These are phyloP conservation scores for Uronychia setigera DNA, from an alignment of 73 alveolate genomes.

Conservation along the genomic window DNA sequence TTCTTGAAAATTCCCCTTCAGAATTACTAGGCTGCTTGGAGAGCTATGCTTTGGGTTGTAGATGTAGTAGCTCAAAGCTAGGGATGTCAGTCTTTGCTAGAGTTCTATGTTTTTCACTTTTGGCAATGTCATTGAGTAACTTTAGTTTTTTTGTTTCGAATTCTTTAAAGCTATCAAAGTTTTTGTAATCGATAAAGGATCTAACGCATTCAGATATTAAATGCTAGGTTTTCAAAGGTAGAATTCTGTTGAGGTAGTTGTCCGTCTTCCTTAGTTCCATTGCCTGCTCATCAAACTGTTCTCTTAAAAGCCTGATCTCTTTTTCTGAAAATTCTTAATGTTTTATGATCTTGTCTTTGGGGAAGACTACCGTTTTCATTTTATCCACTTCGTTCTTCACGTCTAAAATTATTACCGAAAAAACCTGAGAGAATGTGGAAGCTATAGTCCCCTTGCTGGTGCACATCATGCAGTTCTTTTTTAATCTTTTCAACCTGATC, in stretches of 20 bases:
- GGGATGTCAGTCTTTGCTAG: neutral
- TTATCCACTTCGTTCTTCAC: too few species aligned
- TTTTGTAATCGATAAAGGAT: neutral
- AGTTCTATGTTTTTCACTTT: neutral
- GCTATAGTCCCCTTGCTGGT: neutral
- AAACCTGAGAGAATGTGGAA: neutral
- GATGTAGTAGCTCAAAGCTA: neutral
- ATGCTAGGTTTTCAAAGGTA: neutral
- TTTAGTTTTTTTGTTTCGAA: neutral
- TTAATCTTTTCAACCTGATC: neutral
- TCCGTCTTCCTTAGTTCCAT: neutral
- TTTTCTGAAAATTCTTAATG: neutral
- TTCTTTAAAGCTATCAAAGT: neutral
- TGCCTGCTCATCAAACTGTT: neutral
- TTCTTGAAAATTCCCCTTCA: neutral
- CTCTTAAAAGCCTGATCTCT: neutral
- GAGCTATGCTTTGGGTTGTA: neutral
- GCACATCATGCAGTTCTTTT: neutral
- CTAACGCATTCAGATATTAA: neutral
- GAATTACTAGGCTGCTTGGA: neutral
- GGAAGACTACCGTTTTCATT: neutral
- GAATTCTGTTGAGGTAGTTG: neutral
- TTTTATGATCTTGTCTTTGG: neutral
- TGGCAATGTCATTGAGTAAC: neutral
- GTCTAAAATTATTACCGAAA: too few species aligned